A percentile compares a stretch with the other conserved stretches of the same genome.
Conservation (phyloP, 1,139 yeast genomes). For the Yamadazyma kanchanaburiensis region DNA sequence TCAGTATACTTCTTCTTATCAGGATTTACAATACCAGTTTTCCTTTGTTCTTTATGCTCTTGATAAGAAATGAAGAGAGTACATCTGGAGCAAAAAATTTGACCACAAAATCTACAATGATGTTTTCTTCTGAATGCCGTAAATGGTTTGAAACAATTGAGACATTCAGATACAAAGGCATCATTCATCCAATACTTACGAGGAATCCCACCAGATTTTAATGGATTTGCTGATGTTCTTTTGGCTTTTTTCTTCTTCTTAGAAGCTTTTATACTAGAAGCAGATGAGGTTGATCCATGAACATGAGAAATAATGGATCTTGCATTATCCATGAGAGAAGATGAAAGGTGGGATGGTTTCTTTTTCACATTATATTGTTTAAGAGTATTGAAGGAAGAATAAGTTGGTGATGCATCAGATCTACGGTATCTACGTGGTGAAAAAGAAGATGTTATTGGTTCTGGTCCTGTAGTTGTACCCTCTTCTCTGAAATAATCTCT, state of each 20-base stretch:
- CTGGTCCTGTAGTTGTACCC: neutral
- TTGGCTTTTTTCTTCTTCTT: slow-evolving; percentile 27
- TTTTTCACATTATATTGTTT: slow-evolving; percentile 22
- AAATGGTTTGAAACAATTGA: slow-evolving; percentile 70
- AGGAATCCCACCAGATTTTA: slow-evolving; percentile 51
- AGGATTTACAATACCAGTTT: slow-evolving; percentile 14
- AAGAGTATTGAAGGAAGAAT: slow-evolving; percentile 41
- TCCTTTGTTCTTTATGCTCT: slow-evolving; percentile 51
- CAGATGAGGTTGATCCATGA: slow-evolving; percentile 27
- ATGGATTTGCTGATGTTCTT: slow-evolving; percentile 42
- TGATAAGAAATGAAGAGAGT: slow-evolving; percentile 75
- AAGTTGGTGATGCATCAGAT: slow-evolving; percentile 23
- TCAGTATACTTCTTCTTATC: slow-evolving; percentile 46
- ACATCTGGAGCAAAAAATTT: slow-evolving; percentile 88
- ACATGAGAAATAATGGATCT: slow-evolving; percentile 30
- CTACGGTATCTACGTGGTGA: slow-evolving; percentile 21
- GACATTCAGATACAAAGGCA: slow-evolving; percentile 78
- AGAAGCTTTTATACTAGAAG: slow-evolving; percentile 23
- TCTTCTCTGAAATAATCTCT: too few species aligned
- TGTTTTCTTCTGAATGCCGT: slow-evolving; percentile 84
- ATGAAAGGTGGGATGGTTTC: slow-evolving; percentile 29
- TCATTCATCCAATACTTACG: slow-evolving; percentile 91
- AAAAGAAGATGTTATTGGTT: slow-evolving; percentile 25
- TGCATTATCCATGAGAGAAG: slow-evolving; percentile 39
- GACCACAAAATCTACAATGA: slow-evolving; percentile 95